These are phyloP conservation scores for Populus euphratica DNA, from an alignment of 345 rosid genomes.

Conservation along the genomic window DNA sequence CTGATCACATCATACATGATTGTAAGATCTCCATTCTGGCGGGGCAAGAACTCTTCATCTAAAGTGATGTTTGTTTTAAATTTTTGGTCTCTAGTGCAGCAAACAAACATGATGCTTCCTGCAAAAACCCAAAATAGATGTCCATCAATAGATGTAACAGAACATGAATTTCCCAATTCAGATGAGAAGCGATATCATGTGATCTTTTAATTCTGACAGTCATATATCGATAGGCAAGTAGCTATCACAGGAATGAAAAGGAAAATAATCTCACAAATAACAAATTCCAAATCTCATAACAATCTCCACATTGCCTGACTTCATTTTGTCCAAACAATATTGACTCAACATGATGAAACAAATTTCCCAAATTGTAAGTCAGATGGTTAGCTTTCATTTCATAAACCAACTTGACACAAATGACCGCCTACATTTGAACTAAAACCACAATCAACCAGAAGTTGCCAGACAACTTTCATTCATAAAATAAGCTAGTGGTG, in stretches of 20 bases:
- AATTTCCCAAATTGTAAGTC: not conserved
- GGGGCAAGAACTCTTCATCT: slow-evolving; percentile 60
- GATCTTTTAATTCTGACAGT: slow-evolving; percentile 1
- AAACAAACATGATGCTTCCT: slow-evolving; percentile 68
- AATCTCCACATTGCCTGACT: not conserved
- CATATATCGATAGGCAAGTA: not conserved
- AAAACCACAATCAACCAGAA: too few species aligned
- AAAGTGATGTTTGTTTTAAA: slow-evolving; percentile 54
- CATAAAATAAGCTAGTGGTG: not conserved
- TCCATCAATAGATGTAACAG: not conserved
- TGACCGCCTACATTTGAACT: too few species aligned
- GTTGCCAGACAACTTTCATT: too few species aligned
- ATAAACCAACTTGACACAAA: too few species aligned
- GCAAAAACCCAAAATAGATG: not conserved
- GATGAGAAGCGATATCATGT: not conserved
- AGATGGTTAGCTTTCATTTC: too few species aligned
- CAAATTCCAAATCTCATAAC: not conserved
- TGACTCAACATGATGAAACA: not conserved
- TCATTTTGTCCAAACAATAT: not conserved
- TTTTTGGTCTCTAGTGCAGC: slow-evolving; percentile 59
- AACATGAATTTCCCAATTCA: not conserved
- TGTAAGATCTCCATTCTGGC: slow-evolving; percentile 82
- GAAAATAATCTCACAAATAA: not conserved
- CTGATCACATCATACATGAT: slow-evolving; percentile 85
- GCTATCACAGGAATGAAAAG: not conserved